Evolutionary conservation across 192 early-diverging fungal species (phyloP).

Genomic region (Coemansia reversa): DNA sequence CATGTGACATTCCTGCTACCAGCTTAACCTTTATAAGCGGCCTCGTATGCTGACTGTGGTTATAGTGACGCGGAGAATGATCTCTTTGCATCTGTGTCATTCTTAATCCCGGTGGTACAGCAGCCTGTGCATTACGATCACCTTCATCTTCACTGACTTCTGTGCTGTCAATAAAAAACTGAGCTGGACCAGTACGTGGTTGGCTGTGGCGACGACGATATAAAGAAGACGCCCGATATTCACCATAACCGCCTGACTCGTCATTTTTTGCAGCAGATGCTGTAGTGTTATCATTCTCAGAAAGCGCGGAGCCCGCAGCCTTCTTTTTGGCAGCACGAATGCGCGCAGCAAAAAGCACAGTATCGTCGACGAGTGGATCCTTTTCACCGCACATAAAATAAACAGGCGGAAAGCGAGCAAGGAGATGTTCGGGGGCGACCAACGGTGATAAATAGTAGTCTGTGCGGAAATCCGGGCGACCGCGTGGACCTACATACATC

Average conservation of each 20-base stretch:
- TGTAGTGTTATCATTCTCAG: background rate
- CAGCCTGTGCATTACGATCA: background rate
- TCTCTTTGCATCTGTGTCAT: slow-evolving; percentile 28
- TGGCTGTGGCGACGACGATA: slow-evolving; percentile 37
- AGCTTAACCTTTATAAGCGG: slow-evolving; percentile 48
- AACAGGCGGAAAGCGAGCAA: slow-evolving; percentile 87
- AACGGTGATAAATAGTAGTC: slow-evolving; percentile 88
- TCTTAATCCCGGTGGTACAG: slow-evolving; percentile 15
- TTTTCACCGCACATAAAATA: slow-evolving; percentile 94
- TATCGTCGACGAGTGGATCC: slow-evolving; percentile 97
- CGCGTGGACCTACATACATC: slow-evolving; percentile 84
- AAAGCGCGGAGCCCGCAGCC: background rate
- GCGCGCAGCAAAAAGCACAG: slow-evolving; percentile 84
- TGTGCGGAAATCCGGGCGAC: slow-evolving; percentile 69
- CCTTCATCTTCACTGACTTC: slow-evolving; percentile 49
- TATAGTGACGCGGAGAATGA: background rate
- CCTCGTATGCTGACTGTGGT: background rate
- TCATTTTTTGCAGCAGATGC: background rate
- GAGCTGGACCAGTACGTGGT: slow-evolving; percentile 1
- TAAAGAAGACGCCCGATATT: slow-evolving; percentile 19
- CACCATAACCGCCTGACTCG: slow-evolving; percentile 16
- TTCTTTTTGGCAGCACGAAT: slow-evolving; percentile 78
- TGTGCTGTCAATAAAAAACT: slow-evolving; percentile 48
- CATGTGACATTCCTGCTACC: slow-evolving; percentile 52
- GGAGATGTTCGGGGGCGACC: slow-evolving; percentile 77